phyloP scores from a whole-genome alignment of 2,329 filamentous ascomycete genomes.

The Aspergillus versicolor region DNA sequence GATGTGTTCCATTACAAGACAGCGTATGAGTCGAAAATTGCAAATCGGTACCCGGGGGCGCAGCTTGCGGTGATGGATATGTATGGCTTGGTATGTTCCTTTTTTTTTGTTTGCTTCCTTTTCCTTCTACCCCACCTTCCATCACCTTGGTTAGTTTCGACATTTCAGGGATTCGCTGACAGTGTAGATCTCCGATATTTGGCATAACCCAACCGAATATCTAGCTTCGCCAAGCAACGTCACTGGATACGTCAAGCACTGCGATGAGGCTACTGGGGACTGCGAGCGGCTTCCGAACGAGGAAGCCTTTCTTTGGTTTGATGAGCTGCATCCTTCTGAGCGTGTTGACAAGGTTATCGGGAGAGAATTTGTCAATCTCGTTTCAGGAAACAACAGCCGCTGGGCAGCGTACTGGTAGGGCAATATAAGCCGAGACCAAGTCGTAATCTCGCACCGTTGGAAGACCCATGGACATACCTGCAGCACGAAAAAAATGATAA shows the following conservation, averaged over 20 bases:
- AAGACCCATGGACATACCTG: neutral
- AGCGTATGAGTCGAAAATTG: slow-evolving; percentile 46
- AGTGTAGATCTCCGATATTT: slow-evolving; percentile 55
- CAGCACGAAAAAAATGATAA: neutral
- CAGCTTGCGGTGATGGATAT: slow-evolving; percentile 67
- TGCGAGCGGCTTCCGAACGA: slow-evolving; percentile 32
- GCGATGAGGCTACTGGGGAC: slow-evolving; percentile 41
- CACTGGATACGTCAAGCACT: slow-evolving; percentile 58
- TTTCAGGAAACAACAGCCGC: slow-evolving; percentile 44
- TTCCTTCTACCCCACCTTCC: neutral
- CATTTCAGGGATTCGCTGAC: neutral
- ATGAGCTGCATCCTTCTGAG: slow-evolving; percentile 70
- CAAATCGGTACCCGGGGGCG: slow-evolving; percentile 52
- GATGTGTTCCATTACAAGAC: slow-evolving; percentile 53
- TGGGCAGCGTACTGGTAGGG: slow-evolving; percentile 29
- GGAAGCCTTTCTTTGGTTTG: slow-evolving; percentile 70
- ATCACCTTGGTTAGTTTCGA: neutral
- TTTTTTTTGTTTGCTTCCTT: neutral
- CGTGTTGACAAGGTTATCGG: slow-evolving; percentile 61
- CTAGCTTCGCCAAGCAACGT: slow-evolving; percentile 63
- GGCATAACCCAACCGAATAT: slow-evolving; percentile 59
- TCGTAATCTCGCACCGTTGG: neutral
- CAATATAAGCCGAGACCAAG: neutral
- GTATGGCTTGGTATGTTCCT: slow-evolving; percentile 53
- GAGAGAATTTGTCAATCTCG: slow-evolving; percentile 55